phyloP scores from a whole-genome alignment of 495 filamentous ascomycete genomes.

The Lasiosphaeria hispida region DNA sequence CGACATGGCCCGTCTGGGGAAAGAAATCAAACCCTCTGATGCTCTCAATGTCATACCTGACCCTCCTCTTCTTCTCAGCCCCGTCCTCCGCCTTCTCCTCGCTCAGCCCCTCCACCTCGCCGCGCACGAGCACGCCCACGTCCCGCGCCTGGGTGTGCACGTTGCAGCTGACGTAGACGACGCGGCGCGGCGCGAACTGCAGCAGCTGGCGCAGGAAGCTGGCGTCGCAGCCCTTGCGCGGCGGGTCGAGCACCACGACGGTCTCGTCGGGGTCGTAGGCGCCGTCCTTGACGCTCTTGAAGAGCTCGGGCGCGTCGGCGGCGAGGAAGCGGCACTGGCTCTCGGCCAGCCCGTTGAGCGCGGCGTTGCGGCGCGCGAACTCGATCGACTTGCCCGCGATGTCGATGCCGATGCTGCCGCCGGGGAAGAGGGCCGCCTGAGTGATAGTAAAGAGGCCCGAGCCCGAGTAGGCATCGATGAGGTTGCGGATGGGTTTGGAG shows the following conservation, averaged over 20 bases:
- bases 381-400: slow-evolving; percentile 66
- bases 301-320: slow-evolving; percentile 79
- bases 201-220: slow-evolving; percentile 80
- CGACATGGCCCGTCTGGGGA: slow-evolving; percentile 95
- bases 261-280: slow-evolving; percentile 74
- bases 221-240: slow-evolving; percentile 89
- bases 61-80: slow-evolving; percentile 40
- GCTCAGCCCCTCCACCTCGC: slow-evolving; percentile 30
- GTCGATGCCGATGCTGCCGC: slow-evolving; percentile 49
- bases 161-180: slow-evolving; percentile 96
- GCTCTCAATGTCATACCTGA: slow-evolving; percentile 84
- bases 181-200: slow-evolving; percentile 65
- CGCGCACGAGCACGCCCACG: slow-evolving; percentile 76
- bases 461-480: slow-evolving; percentile 96
- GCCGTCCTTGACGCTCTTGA: slow-evolving; percentile 58
- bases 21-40: slow-evolving; percentile 96
- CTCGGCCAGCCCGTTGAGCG: slow-evolving; percentile 63
- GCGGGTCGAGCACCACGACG: slow-evolving; percentile 87
- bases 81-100: slow-evolving; percentile 22
- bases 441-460: slow-evolving; percentile 96
- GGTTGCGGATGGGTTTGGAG: slow-evolving; percentile 61
- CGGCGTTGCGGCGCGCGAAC: slow-evolving; percentile 75
- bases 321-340: slow-evolving; percentile 69
- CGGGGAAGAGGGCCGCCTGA: slow-evolving; percentile 71
- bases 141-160: slow-evolving; percentile 97